Evolutionary conservation across 441 rosid species (phyloP).

Genomic region (Gossypium trilobum): DNA sequence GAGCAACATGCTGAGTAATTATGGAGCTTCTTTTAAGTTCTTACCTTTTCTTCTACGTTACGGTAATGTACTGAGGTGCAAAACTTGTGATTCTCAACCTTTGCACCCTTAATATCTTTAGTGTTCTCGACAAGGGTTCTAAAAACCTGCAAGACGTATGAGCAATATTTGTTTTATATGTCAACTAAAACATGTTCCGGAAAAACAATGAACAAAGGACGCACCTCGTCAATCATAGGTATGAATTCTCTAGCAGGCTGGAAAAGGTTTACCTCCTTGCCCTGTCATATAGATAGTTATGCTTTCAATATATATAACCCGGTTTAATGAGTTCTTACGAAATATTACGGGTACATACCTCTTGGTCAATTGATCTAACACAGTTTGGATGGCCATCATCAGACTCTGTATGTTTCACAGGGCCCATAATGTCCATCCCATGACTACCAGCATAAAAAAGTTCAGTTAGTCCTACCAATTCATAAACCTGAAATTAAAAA

Average conservation of each 20-base stretch:
- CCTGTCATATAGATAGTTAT: slow-evolving; percentile 30
- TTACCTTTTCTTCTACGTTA: slow-evolving; percentile 84
- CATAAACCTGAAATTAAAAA: slow-evolving; percentile 48
- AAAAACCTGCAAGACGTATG: slow-evolving; percentile 43
- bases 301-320: neutral
- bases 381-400: slow-evolving; percentile 33
- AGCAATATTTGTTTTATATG: neutral
- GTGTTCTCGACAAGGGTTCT: slow-evolving; percentile 68
- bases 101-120: slow-evolving; percentile 61
- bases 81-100: slow-evolving; percentile 90
- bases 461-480: slow-evolving; percentile 83
- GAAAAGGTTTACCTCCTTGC: slow-evolving; percentile 67
- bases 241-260: slow-evolving; percentile 86
- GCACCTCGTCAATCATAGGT: slow-evolving; percentile 70
- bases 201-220: neutral
- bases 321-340: neutral
- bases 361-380: slow-evolving; percentile 54
- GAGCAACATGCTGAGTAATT: neutral
- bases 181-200: neutral
- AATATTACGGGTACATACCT: slow-evolving; percentile 25
- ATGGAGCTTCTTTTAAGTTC: neutral
- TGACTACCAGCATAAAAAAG: slow-evolving; percentile 96
- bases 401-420: slow-evolving; percentile 33
- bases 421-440: slow-evolving; percentile 94
- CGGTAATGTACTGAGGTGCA: slow-evolving; percentile 93